Conservation (phyloP, 1,284 basidiomycete species). For the Agaricales sp. region DNA sequence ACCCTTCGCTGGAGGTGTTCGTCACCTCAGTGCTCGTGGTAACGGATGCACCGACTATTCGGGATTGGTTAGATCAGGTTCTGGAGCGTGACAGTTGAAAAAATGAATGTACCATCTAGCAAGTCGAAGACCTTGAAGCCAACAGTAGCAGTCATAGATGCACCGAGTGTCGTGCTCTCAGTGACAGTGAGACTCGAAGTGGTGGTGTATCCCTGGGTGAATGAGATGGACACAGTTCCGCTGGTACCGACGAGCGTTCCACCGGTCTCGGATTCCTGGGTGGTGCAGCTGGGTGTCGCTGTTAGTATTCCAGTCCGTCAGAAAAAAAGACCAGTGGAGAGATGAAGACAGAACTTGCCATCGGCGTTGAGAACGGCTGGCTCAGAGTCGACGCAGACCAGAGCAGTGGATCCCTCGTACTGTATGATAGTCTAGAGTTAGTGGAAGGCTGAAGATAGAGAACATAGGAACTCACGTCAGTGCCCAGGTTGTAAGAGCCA, state of each 20-base stretch:
- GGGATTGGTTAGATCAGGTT: not conserved
- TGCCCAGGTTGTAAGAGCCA: slow-evolving; percentile 10
- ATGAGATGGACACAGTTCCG: not conserved
- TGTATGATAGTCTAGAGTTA: not conserved
- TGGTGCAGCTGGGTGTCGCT: slow-evolving; percentile 1
- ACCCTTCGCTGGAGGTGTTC: not conserved
- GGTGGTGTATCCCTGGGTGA: slow-evolving; percentile 1
- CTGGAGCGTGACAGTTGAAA: not conserved
- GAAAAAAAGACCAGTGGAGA: not conserved
- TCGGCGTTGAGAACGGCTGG: not conserved
- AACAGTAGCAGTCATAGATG: not conserved
- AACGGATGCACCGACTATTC: not conserved
- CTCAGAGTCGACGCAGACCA: slow-evolving; percentile 3
- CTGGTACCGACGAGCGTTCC: slow-evolving; percentile 1
- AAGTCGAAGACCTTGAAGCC: not conserved
- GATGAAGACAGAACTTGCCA: not conserved
- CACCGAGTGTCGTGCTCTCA: not conserved
- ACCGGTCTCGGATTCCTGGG: not conserved
- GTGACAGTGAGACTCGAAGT: not conserved
- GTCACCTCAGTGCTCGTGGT: slow-evolving; percentile 3
- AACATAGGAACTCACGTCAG: slow-evolving; percentile 10
- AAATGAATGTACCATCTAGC: not conserved
- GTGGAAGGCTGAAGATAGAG: not conserved
- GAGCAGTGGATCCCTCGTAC: slow-evolving; percentile 1
- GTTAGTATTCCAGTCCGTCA: not conserved